Evolutionary conservation across 169 alveolate genomes (phyloP).

Genomic region (Plasmodium relictum): DNA sequence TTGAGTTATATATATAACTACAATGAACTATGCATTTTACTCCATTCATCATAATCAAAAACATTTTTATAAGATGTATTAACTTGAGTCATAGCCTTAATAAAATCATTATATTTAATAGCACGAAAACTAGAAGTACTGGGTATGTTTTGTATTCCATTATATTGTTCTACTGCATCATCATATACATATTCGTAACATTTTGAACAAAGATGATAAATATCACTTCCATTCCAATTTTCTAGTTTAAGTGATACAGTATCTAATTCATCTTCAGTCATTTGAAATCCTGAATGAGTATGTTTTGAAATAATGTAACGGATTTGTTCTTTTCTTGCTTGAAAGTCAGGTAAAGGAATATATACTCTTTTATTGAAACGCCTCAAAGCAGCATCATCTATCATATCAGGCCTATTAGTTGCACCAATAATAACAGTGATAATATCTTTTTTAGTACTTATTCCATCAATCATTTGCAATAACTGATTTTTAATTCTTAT

Average conservation of each 20-base stretch:
- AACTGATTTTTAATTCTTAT: conserved; percentile 95
- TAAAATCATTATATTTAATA: conserved; percentile 87
- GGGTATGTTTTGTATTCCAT: conserved; percentile 89
- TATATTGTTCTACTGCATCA: conserved; percentile 88
- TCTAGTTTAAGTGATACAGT: conserved; percentile 81
- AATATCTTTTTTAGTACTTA: conserved; percentile 87
- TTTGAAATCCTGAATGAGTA: conserved; percentile 82
- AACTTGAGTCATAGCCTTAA: conserved; percentile 84
- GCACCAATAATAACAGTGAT: conserved; percentile 94
- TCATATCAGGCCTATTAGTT: conserved; percentile 95
- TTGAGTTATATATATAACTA: background rate
- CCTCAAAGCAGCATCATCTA: conserved; percentile 96
- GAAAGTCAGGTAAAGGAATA: conserved; percentile 93
- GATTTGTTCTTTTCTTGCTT: conserved; percentile 90
- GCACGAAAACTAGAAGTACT: conserved; percentile 88
- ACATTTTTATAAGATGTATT: conserved; percentile 84
- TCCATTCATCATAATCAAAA: conserved; percentile 69
- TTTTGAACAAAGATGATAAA: conserved; percentile 87
- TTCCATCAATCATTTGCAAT: conserved; percentile 95
- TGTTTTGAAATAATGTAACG: conserved; percentile 86
- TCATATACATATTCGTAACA: conserved; percentile 92
- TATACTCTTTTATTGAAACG: conserved; percentile 93
- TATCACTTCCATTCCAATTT: conserved; percentile 92
- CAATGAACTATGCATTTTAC: conserved; percentile 59
- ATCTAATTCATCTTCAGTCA: conserved; percentile 86